Conservation (phyloP, 2,329 filamentous ascomycete species). For the Lizonia empirigonia region DNA sequence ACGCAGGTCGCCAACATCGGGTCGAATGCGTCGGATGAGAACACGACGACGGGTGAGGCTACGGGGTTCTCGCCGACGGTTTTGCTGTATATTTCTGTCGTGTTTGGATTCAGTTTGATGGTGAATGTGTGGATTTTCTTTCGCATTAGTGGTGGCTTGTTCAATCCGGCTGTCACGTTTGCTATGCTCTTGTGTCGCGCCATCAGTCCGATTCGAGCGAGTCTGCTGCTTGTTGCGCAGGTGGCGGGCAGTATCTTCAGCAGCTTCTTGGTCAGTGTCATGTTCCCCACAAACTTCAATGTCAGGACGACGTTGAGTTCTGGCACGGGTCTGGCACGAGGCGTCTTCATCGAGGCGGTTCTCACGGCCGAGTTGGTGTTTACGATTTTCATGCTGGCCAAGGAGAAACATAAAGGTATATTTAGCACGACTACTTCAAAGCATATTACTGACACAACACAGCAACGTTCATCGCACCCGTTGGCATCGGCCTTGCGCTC, state of each 20-base stretch:
- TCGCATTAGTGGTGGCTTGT: slow-evolving; percentile 42
- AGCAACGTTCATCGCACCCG: slow-evolving; percentile 71
- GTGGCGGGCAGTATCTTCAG: slow-evolving; percentile 53
- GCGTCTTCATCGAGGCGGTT: slow-evolving; percentile 52
- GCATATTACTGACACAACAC: background rate
- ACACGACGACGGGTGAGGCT: slow-evolving; percentile 50
- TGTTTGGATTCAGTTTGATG: slow-evolving; percentile 47
- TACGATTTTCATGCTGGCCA: slow-evolving; percentile 64
- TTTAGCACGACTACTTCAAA: background rate
- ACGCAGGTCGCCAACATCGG: slow-evolving; percentile 57
- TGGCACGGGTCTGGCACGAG: slow-evolving; percentile 51
- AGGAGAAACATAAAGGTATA: slow-evolving; percentile 67
- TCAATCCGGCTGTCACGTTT: slow-evolving; percentile 43
- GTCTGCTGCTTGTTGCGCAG: slow-evolving; percentile 53
- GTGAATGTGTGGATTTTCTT: slow-evolving; percentile 51
- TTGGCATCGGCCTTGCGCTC: slow-evolving; percentile 73
- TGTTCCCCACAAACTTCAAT: slow-evolving; percentile 55
- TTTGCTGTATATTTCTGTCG: slow-evolving; percentile 47
- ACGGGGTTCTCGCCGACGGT: slow-evolving; percentile 19
- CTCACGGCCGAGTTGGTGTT: slow-evolving; percentile 47
- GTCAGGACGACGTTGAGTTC: slow-evolving; percentile 53
- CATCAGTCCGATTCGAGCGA: slow-evolving; percentile 51
- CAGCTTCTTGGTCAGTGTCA: slow-evolving; percentile 51
- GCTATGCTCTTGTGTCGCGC: slow-evolving; percentile 48
- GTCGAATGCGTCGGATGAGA: slow-evolving; percentile 45